A percentile compares a stretch with the other conserved stretches of the same genome.
Conservation (phyloP, 495 filamentous ascomycete species). For the Aspergillus funiculosus region DNA sequence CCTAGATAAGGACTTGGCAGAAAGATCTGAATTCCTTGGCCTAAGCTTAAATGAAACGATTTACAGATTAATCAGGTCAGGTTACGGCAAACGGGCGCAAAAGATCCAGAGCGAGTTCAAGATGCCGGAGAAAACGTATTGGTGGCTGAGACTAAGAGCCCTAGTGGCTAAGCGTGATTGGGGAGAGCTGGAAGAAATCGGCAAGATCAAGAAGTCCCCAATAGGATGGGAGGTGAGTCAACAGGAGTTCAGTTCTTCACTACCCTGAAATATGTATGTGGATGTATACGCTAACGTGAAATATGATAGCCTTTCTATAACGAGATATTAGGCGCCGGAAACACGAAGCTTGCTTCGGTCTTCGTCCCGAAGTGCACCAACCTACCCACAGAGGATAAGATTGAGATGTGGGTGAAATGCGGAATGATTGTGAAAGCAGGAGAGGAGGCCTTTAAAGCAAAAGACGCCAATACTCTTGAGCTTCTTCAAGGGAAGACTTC, state of each 20-base stretch:
- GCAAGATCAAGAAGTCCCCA: slow-evolving; percentile 64
- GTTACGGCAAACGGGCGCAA: slow-evolving; percentile 72
- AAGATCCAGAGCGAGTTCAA: slow-evolving; percentile 90
- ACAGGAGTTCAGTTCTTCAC: not conserved
- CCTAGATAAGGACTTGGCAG: slow-evolving; percentile 72
- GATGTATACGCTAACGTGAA: slow-evolving; percentile 22
- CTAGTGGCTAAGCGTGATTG: slow-evolving; percentile 85
- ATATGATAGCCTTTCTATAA: slow-evolving; percentile 76
- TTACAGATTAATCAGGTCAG: slow-evolving; percentile 68
- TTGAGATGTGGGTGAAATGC: slow-evolving; percentile 96
- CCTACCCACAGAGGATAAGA: slow-evolving; percentile 56
- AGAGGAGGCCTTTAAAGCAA: slow-evolving; percentile 81
- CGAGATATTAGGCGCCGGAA: slow-evolving; percentile 80
- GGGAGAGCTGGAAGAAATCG: slow-evolving; percentile 84
- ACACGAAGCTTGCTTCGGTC: slow-evolving; percentile 72
- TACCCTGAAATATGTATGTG: slow-evolving; percentile 15
- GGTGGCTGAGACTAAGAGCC: slow-evolving; percentile 88
- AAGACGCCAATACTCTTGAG: slow-evolving; percentile 65
- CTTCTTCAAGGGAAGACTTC: slow-evolving; percentile 51
- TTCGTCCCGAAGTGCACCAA: slow-evolving; percentile 85
- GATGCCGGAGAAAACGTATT: slow-evolving; percentile 79
- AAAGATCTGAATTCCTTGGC: slow-evolving; percentile 63
- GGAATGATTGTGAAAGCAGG: slow-evolving; percentile 85
- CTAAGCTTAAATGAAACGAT: slow-evolving; percentile 86
- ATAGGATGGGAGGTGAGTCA: slow-evolving; percentile 87